phyloP scores from a whole-genome alignment of 495 filamentous ascomycete genomes.

The Sphaerosporella brunnea region DNA sequence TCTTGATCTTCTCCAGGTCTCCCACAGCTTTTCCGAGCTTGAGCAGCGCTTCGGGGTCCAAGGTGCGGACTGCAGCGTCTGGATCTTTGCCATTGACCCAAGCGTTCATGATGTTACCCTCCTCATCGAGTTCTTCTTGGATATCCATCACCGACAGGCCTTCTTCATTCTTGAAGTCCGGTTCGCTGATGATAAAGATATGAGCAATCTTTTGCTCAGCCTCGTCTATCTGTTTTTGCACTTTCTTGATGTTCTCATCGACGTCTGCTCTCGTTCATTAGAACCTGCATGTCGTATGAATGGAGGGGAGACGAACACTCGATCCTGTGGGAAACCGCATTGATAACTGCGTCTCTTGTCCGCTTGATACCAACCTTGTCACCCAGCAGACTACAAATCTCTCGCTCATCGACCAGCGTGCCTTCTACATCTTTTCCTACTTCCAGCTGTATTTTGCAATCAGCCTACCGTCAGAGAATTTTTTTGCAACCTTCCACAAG shows the following conservation, averaged over 20 bases:
- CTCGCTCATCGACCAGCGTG: conserved; percentile 38
- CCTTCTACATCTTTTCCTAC: conserved; percentile 36
- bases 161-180: conserved; percentile 39
- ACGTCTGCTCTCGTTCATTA: conserved; percentile 50
- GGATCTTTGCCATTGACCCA: conserved; percentile 21
- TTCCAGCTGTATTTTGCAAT: conserved; percentile 19
- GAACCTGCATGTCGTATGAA: no score
- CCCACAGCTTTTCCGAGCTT: conserved; percentile 35
- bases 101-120: conserved; percentile 53
- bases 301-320: conserved; percentile 49
- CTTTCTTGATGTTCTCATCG: conserved; percentile 50
- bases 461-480: conserved; percentile 5
- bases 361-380: conserved; percentile 35
- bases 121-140: conserved; percentile 76
- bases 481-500: no score
- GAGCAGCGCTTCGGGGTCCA: conserved; percentile 5
- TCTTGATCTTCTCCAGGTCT: neutral
- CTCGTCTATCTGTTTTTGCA: conserved; percentile 48
- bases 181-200: conserved; percentile 27
- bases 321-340: conserved; percentile 54
- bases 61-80: conserved; percentile 20
- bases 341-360: conserved; percentile 38
- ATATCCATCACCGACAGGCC: conserved; percentile 70
- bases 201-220: conserved; percentile 51
- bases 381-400: conserved; percentile 48